Conservation (phyloP, 1,284 basidiomycete genomes). For the Ganoderma multipileum region DNA sequence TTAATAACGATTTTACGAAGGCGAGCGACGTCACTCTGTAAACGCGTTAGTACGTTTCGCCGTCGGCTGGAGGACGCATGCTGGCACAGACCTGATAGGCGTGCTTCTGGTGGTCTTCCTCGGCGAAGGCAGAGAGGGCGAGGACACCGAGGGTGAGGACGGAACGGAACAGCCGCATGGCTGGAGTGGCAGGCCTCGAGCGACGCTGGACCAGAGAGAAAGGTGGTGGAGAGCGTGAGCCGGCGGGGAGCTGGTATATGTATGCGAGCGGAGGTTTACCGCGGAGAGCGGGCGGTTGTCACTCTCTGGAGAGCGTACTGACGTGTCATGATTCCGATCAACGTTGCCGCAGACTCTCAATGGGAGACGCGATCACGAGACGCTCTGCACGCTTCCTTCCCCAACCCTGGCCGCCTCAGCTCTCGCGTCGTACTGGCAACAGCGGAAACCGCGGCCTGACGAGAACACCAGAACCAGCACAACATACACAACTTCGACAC, state of each 20-base stretch:
- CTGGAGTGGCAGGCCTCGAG: conserved; percentile 20
- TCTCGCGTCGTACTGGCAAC: neutral
- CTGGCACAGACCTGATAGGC: conserved; percentile 75
- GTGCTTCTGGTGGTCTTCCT: conserved; percentile 66
- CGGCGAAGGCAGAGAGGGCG: conserved; percentile 56
- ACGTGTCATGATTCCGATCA: conserved; percentile 32
- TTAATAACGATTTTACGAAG: conserved; percentile 93
- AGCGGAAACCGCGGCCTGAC: neutral
- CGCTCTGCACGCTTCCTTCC: neutral
- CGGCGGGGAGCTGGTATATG: conserved; percentile 20
- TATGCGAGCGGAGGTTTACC: conserved; percentile 13
- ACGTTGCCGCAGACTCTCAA: neutral
- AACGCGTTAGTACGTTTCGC: conserved; percentile 9
- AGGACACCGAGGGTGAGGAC: conserved; percentile 60
- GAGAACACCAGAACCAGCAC: neutral
- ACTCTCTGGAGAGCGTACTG: conserved; percentile 18
- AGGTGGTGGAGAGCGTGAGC: conserved; percentile 4
- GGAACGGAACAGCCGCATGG: conserved; percentile 68
- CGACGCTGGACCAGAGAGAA: conserved; percentile 8
- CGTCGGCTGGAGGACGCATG: neutral
- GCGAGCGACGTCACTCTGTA: conserved; percentile 89
- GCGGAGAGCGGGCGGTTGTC: conserved; percentile 3
- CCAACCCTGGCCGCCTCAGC: neutral
- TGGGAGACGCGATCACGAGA: conserved; percentile 35
- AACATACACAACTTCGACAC: neutral